Conservation (phyloP, 2,329 filamentous ascomycete genomes). For the Geosmithia putterillii region DNA sequence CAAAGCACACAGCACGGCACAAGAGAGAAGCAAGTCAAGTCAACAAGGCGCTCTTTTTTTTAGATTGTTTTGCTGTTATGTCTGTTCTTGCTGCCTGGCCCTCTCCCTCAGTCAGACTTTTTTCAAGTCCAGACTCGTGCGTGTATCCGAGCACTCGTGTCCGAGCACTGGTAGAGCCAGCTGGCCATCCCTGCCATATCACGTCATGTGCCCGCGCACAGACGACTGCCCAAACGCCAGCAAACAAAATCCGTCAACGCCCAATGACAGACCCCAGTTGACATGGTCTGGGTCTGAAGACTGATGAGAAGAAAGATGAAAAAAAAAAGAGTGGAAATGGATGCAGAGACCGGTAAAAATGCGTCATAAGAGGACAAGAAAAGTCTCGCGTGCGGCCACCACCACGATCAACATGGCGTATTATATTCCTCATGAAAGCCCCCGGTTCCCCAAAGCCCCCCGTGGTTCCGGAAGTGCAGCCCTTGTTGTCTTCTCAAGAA, state of each 20-base stretch:
- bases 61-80: neutral
- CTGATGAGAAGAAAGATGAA: neutral
- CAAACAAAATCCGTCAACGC: neutral
- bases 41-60: neutral
- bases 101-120: too few relatives aligned
- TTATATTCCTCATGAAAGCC: neutral
- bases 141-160: too few relatives aligned
- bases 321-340: neutral
- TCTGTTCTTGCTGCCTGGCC: neutral
- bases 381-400: too few relatives aligned
- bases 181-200: neutral
- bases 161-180: neutral
- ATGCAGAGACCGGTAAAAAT: neutral
- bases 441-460: neutral
- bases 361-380: too few relatives aligned
- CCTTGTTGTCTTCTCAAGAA: neutral
- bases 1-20: neutral
- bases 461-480: neutral
- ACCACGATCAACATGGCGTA: neutral
- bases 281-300: too few relatives aligned
- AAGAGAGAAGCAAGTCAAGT: neutral
- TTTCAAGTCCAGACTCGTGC: neutral
- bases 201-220: neutral
- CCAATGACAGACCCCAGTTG: too few relatives aligned
- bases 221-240: neutral